These are phyloP conservation scores for Fusarium sterilihyphosum DNA, from an alignment of 2,329 filamentous ascomycete genomes.

Conservation along the genomic window DNA sequence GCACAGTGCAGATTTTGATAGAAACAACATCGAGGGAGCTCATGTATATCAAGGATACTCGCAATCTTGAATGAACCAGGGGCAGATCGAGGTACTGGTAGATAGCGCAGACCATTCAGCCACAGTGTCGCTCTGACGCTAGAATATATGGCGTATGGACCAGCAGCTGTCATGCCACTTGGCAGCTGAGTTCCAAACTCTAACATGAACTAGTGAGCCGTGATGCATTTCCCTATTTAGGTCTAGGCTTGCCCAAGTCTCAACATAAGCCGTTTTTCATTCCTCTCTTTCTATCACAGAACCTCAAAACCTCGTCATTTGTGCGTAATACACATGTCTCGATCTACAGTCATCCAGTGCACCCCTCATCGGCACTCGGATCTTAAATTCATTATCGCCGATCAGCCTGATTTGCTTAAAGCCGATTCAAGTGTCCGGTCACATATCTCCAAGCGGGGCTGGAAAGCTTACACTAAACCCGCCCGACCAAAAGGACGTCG, in stretches of 20 bases:
- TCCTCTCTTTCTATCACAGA: not conserved
- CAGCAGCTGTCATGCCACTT: not conserved
- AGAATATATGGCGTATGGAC: not conserved
- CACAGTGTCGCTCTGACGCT: not conserved
- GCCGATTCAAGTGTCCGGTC: not conserved
- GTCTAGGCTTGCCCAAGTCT: not conserved
- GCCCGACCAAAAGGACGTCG: not conserved
- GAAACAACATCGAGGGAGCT: rapidly evolving
- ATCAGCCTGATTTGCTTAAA: not conserved
- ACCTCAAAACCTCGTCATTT: not conserved
- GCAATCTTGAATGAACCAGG: rapidly evolving
- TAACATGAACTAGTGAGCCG: not conserved
- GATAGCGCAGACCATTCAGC: too few relatives aligned
- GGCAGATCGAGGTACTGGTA: not conserved
- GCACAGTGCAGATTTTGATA: not conserved
- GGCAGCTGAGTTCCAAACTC: not conserved
- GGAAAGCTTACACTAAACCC: not conserved
- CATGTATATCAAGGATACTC: not conserved
- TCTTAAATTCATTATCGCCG: not conserved
- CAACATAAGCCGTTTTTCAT: too few relatives aligned
- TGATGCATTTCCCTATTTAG: not conserved
- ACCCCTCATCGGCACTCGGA: rapidly evolving
- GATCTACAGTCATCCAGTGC: too few relatives aligned
- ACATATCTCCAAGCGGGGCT: not conserved
- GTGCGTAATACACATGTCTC: not conserved